Evolutionary conservation across 2,329 filamentous ascomycete genomes (phyloP), one percentile per base, ranked within the genome.

Genomic region (Xylaria sp.): DNA sequence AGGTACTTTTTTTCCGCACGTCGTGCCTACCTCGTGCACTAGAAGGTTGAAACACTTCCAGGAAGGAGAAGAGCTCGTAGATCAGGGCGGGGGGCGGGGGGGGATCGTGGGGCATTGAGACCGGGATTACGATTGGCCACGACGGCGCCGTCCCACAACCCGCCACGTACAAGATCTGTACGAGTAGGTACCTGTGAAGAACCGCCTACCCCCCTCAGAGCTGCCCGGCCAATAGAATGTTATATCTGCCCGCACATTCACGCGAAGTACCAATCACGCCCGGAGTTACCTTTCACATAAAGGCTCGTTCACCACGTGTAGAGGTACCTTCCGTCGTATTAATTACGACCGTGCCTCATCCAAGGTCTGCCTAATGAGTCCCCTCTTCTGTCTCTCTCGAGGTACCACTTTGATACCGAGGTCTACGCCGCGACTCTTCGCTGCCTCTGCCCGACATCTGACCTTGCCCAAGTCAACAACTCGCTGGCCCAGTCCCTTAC

Each of bases 371-470:
- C 59, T 63, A 57, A 66, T 66, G 64, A 61, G 55, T 59, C 63
- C 63, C 64, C 63, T 65, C 64, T 54, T 55, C 54, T 62, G 18
- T 44, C 34, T 62, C 44, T 55, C 59, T 59, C 55, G 61, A 56
- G 63, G 59, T 57, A 55, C 59, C 55, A 53, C 67, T 69, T 68
- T 66, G 62, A 63, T 63, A 61, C 52, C 63, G 18, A 59, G 61
- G 54, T 66, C 64, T 52, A 65, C 57, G 50, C 59, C 63, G 44
- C 65, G 52, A 44, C 46, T 54, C 35, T 52, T 64, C 54, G 63
- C 34, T 59, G 30, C 57, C 34, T 53, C 60, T 51, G 46, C 52
- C 48, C 55, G 50, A 63, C 61, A 23, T 49, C 59, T 52, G 34
- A 42, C 54, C 59, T 55, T 54, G 59, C 44, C 52, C 57, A 59